Conservation (phyloP, 208 protist species). For the Acanthamoeba quina region DNA sequence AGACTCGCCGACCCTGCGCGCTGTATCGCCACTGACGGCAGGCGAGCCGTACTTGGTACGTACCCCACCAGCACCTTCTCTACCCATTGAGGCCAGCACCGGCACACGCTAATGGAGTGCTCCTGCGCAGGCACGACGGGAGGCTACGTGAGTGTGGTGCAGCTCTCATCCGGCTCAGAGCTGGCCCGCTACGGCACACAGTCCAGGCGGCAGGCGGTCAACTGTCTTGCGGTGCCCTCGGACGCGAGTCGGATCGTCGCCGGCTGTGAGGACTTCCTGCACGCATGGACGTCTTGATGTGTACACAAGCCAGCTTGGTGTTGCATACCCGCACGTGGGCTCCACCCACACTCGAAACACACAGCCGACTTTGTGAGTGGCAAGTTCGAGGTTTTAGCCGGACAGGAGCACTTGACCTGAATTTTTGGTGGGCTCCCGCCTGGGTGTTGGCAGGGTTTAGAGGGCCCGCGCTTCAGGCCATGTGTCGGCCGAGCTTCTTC, state of each 20-base stretch:
- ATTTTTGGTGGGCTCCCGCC: neutral
- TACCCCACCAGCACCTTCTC: neutral
- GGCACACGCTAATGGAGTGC: neutral
- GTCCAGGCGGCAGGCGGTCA: neutral
- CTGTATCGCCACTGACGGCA: slow-evolving; percentile 41
- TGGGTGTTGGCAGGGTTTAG: neutral
- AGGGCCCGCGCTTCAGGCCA: neutral
- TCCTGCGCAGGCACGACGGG: neutral
- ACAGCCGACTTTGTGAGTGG: no score
- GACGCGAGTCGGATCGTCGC: slow-evolving; percentile 13
- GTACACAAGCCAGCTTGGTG: no score
- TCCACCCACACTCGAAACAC: no score
- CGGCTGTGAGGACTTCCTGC: neutral
- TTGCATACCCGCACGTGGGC: no score
- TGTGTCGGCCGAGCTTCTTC: neutral
- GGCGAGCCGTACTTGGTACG: slow-evolving; percentile 14
- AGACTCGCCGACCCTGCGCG: neutral
- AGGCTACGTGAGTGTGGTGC: slow-evolving; percentile 25
- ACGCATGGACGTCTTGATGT: neutral
- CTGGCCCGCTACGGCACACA: neutral
- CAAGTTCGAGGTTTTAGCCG: no score
- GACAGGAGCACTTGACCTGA: neutral
- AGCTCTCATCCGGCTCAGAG: neutral
- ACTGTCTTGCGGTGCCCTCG: neutral
- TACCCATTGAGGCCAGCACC: no score